These are phyloP conservation scores for Cladosporium velox DNA, from an alignment of 2,329 filamentous ascomycete species.

Conservation along the genomic window DNA sequence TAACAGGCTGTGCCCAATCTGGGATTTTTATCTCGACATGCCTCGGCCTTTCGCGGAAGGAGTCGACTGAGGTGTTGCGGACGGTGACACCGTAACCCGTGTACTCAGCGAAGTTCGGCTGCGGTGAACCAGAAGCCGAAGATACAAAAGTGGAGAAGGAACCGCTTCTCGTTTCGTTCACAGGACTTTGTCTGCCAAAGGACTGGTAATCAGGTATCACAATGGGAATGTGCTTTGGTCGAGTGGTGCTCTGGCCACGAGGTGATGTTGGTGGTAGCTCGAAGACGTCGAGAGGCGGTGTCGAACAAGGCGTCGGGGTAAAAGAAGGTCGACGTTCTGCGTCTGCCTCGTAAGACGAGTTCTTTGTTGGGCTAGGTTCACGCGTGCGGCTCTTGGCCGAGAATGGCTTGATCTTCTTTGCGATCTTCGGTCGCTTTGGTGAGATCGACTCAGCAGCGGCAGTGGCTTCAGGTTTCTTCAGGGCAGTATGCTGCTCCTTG, in stretches of 20 bases:
- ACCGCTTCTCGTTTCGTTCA: slow-evolving; percentile 21
- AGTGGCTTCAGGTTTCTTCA: slow-evolving; percentile 20
- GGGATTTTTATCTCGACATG: slow-evolving; percentile 55
- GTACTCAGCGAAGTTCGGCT: slow-evolving; percentile 28
- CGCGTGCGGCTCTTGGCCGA: slow-evolving; percentile 23
- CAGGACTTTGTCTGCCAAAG: slow-evolving; percentile 18
- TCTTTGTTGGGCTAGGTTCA: slow-evolving; percentile 4
- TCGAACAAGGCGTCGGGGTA: slow-evolving; percentile 3
- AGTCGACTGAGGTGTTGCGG: slow-evolving; percentile 18
- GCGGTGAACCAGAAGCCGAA: slow-evolving; percentile 29
- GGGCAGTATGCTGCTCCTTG: not conserved
- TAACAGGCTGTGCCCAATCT: slow-evolving; percentile 46
- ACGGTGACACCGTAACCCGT: slow-evolving; percentile 15
- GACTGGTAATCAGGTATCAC: slow-evolving; percentile 45
- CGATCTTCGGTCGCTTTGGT: slow-evolving; percentile 17
- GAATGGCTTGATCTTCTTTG: slow-evolving; percentile 26
- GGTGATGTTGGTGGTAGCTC: slow-evolving; percentile 27
- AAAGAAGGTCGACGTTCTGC: slow-evolving; percentile 1
- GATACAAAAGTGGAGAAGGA: slow-evolving; percentile 24
- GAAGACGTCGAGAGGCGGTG: slow-evolving; percentile 22
- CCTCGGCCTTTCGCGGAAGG: slow-evolving; percentile 34
- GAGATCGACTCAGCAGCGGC: slow-evolving; percentile 10
- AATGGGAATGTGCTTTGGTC: slow-evolving; percentile 49
- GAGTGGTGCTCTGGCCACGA: slow-evolving; percentile 27
- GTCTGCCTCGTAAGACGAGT: slow-evolving; percentile 6